A percentile compares a stretch with the other conserved stretches of the same genome.
phyloP scores from a whole-genome alignment of 2,329 filamentous ascomycete species.

The Rutstroemia sp. region DNA sequence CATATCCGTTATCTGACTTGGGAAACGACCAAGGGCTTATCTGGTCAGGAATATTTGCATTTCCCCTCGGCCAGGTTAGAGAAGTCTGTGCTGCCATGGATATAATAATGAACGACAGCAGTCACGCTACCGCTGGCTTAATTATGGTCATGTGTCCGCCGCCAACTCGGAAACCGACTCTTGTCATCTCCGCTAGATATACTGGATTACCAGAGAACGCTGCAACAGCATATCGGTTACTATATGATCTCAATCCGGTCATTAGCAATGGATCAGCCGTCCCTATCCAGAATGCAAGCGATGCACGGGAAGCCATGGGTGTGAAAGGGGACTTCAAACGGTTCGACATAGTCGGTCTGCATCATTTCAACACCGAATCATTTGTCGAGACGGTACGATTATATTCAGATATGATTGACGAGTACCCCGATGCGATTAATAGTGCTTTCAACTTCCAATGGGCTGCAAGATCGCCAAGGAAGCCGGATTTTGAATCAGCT shows the following conservation, averaged over 20 bases:
- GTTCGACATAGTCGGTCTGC: constrained; percentile 8
- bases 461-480: not conserved
- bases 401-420: constrained; percentile 2
- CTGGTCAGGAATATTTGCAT: constrained; percentile 27
- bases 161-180: not conserved
- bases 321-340: constrained; percentile 7
- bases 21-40: constrained; percentile 14
- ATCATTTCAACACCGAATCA: constrained; percentile 1
- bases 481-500: constrained; percentile 5
- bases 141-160: constrained; percentile 10
- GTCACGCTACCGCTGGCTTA: constrained; percentile 1
- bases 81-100: constrained; percentile 24
- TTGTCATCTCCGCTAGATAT: constrained; percentile 7
- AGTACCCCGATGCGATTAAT: constrained; percentile 9
- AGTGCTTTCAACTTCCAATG: constrained; percentile 11
- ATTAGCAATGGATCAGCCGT: not conserved
- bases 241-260: not conserved
- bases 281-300: constrained; percentile 4
- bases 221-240: not conserved
- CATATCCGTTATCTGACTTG: constrained; percentile 15
- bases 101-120: constrained; percentile 2
- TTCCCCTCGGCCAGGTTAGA: constrained; percentile 22
- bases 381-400: constrained; percentile 7
- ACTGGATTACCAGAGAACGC: constrained; percentile 3
- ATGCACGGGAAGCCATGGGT: constrained; percentile 5